Evolutionary conservation across 129 eudicot genomes (phyloP), one percentile per base, ranked within the genome.

Genomic region (Heracleum sosnowskyi): DNA sequence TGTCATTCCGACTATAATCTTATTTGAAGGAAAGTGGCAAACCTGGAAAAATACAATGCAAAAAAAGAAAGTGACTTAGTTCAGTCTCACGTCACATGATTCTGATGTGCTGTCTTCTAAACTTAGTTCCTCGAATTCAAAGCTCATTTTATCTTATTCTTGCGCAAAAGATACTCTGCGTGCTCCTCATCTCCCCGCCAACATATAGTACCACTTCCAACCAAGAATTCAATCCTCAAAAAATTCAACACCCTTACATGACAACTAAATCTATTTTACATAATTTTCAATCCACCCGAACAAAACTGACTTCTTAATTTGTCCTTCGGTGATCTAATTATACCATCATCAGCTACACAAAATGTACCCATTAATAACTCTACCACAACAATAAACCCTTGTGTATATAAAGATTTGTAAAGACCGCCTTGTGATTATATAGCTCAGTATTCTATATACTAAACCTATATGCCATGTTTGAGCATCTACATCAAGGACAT

Each of bases 61-160:
- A 39, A 73, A 20, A 7, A 66, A 75, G 82, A 6, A 45, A 69
- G 78, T 16, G 46, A 46, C 55, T 87, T 89, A 91, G 95, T 80
- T 84, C 28, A 81, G 81, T 76, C 82, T 78, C 44, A 72, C 86
- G 31, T 40, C 39, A 85, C 69, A 17, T 33, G 78, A 68, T 78
- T 81, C 90, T 35, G 84, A n/a, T 26, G 73, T 82, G 82, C 72
- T 63, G 60, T 86, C 73, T 60, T 68, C 79, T 47, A 82, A 84
- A 81, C 86, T 83, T 33, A 68, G 85, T 82, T 85, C 91, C 35
- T 92, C 97, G 77, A 76, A 82, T 57, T 83, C 89, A 80, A 77
- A 90, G 90, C 93, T 92, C 97, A 92, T 92, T 88, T 77, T 85
- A 78, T 76, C 45, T 76, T 55, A 76, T 37, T 79, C 40, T 7